phyloP scores from a whole-genome alignment of 208 protist genomes.

The Trypanosoma brucei region DNA sequence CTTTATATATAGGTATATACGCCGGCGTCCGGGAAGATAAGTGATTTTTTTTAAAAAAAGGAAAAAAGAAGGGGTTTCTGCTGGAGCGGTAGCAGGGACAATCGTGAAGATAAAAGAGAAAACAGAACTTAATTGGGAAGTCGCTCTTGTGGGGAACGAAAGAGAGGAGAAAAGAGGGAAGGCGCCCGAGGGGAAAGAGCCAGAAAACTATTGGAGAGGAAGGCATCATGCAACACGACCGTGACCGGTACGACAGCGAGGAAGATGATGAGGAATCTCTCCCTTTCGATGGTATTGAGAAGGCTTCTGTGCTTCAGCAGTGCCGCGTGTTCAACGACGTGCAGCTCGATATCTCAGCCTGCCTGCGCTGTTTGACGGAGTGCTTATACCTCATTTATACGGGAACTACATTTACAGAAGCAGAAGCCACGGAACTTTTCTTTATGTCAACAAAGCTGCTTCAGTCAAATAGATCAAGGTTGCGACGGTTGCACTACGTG shows the following conservation, averaged over 20 bases:
- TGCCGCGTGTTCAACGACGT: slow-evolving; percentile 93
- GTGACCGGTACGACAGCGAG: slow-evolving; percentile 43
- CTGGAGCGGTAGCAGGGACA: too few relatives aligned
- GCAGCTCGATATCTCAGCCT: slow-evolving; percentile 83
- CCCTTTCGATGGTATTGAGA: slow-evolving; percentile 92
- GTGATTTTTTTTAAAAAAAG: too few relatives aligned
- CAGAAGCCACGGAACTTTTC: slow-evolving; percentile 97
- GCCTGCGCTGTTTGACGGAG: slow-evolving; percentile 90
- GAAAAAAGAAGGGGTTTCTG: too few relatives aligned
- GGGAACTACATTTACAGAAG: slow-evolving; percentile 88
- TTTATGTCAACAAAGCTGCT: slow-evolving; percentile 98
- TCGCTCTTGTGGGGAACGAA: background rate
- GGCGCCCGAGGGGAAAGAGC: background rate
- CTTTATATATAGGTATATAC: too few relatives aligned
- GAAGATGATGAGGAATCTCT: slow-evolving; percentile 79
- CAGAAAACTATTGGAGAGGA: background rate
- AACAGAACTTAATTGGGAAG: too few relatives aligned
- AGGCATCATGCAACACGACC: background rate
- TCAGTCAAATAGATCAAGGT: slow-evolving; percentile 92
- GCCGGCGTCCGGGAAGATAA: too few relatives aligned
- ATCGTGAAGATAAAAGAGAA: too few relatives aligned
- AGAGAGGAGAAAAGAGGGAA: slow-evolving; percentile 7
- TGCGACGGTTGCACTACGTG: slow-evolving; percentile 97
- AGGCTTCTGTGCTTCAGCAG: slow-evolving; percentile 93
- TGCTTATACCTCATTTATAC: slow-evolving; percentile 94